These are phyloP conservation scores for Rusavskia elegans DNA, from an alignment of 495 filamentous ascomycete species.

Conservation along the genomic window DNA sequence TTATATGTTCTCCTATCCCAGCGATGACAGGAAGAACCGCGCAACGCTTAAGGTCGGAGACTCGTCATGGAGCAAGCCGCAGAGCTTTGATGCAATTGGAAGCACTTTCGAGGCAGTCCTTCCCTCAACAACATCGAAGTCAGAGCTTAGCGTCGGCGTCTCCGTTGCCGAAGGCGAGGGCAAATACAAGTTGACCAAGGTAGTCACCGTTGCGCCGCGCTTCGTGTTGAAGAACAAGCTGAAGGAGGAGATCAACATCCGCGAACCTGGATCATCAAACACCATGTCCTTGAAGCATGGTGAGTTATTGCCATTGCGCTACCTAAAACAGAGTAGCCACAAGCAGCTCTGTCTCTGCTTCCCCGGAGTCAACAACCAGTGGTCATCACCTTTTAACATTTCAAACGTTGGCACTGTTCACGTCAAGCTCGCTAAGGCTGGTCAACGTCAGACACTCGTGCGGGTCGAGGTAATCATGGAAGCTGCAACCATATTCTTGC, in stretches of 20 bases:
- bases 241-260: constrained; percentile 69
- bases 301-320: constrained; percentile 69
- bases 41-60: constrained; percentile 74
- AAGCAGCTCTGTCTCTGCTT: constrained; percentile 91
- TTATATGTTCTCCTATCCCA: constrained; percentile 88
- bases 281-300: constrained; percentile 59
- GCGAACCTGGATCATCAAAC: constrained; percentile 78
- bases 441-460: constrained; percentile 76
- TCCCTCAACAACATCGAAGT: constrained; percentile 48
- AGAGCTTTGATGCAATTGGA: constrained; percentile 96
- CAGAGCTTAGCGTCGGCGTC: constrained; percentile 80
- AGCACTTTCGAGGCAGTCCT: constrained; percentile 76
- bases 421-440: constrained; percentile 80
- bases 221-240: constrained; percentile 92
- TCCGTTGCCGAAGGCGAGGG: constrained; percentile 81
- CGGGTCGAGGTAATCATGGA: constrained; percentile 84
- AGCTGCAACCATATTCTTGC: constrained; percentile 79
- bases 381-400: constrained; percentile 96
- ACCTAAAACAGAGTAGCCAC: constrained; percentile 56
- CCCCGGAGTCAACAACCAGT: constrained; percentile 89
- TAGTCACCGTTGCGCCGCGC: constrained; percentile 81
- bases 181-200: constrained; percentile 93
- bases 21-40: constrained; percentile 76
- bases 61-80: constrained; percentile 88
- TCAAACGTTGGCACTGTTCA: constrained; percentile 82